phyloP scores from a whole-genome alignment of 305 asterid species.

The Solanum hybrid region DNA sequence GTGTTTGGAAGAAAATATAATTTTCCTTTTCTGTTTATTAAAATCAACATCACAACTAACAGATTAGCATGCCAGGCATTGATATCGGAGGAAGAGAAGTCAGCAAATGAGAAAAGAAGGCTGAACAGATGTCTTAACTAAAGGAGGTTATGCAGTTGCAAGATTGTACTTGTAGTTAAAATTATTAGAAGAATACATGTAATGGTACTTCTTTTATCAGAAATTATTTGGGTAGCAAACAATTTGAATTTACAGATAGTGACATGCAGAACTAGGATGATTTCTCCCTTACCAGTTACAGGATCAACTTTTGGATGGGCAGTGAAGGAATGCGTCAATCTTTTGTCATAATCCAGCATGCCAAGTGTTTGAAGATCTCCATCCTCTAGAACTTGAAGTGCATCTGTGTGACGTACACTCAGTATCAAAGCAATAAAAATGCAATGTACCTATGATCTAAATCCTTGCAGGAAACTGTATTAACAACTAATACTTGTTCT shows the following conservation, averaged over 20 bases:
- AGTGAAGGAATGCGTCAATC: constrained; percentile 75
- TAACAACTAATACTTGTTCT: background rate
- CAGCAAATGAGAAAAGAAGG: background rate
- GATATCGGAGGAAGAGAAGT: background rate
- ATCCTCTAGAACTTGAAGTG: constrained; percentile 79
- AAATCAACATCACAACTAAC: background rate
- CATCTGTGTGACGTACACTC: constrained; percentile 38
- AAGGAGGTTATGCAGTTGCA: background rate
- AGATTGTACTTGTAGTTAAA: background rate
- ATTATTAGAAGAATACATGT: background rate
- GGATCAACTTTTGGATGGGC: constrained; percentile 99
- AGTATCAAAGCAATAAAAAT: background rate
- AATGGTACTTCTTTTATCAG: background rate
- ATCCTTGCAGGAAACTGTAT: background rate
- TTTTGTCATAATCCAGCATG: constrained; percentile 83
- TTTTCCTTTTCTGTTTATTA: background rate
- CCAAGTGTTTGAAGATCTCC: constrained; percentile 98
- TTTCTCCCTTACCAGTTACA: constrained; percentile 54
- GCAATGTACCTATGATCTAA: background rate
- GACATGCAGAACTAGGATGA: background rate
- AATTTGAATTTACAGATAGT: background rate
- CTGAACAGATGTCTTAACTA: background rate
- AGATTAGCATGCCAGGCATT: background rate
- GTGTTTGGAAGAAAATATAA: background rate
- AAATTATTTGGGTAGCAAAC: background rate